A percentile compares a stretch with the other conserved stretches of the same genome.
phyloP scores from a whole-genome alignment of 768 basidiomycete species.

The Rhodotorula sphaerocarpa region DNA sequence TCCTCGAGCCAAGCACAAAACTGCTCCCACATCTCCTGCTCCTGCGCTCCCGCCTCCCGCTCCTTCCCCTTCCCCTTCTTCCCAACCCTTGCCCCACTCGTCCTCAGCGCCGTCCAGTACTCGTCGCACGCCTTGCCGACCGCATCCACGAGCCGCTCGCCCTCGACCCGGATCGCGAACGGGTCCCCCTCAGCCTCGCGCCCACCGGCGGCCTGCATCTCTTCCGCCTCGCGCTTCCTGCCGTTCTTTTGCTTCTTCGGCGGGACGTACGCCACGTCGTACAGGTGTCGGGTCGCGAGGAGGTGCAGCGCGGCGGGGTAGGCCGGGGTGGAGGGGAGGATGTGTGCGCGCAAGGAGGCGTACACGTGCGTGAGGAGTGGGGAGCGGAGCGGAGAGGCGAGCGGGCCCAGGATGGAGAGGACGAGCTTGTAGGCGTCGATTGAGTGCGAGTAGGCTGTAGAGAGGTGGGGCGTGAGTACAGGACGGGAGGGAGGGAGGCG shows the following conservation, averaged over 20 bases:
- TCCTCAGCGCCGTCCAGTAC: slow-evolving; percentile 46
- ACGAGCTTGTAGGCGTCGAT: slow-evolving; percentile 44
- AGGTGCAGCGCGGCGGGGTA: slow-evolving; percentile 25
- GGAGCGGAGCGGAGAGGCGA: slow-evolving; percentile 43
- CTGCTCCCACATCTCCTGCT: slow-evolving; percentile 41
- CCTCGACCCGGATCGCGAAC: slow-evolving; percentile 44
- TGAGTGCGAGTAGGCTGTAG: slow-evolving; percentile 18
- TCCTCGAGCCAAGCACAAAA: slow-evolving; percentile 50
- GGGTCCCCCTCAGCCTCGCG: slow-evolving; percentile 45
- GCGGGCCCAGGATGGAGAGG: slow-evolving; percentile 49
- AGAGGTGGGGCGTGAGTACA: slow-evolving; percentile 27
- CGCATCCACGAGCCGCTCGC: slow-evolving; percentile 54
- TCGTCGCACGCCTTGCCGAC: slow-evolving; percentile 50
- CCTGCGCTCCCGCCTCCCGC: slow-evolving; percentile 10
- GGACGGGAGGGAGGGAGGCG: slow-evolving; percentile 25
- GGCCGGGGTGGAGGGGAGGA: slow-evolving; percentile 10
- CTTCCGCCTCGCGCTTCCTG: slow-evolving; percentile 39
- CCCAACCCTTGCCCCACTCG: slow-evolving; percentile 25
- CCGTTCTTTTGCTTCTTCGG: slow-evolving; percentile 25
- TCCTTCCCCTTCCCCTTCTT: slow-evolving; percentile 21
- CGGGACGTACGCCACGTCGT: slow-evolving; percentile 27
- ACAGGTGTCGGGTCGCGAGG: slow-evolving; percentile 24
- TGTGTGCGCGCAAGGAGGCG: slow-evolving; percentile 44
- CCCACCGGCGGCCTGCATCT: slow-evolving; percentile 43
- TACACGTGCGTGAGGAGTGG: slow-evolving; percentile 49